phyloP scores from a whole-genome alignment of 345 rosid species.

The Lepidium didymum region DNA sequence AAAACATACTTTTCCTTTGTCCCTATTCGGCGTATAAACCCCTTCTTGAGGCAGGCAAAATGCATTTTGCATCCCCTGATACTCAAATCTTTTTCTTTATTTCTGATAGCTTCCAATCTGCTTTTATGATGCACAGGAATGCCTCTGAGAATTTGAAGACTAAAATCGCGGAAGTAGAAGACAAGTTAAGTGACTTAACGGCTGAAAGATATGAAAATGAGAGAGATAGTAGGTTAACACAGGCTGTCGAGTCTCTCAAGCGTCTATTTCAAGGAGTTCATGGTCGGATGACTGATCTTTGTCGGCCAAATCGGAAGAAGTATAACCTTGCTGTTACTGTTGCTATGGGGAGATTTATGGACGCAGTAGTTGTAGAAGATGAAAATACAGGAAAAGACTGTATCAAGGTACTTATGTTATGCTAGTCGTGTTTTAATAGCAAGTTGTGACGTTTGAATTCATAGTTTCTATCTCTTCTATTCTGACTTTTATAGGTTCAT shows the following conservation, averaged over 20 bases:
- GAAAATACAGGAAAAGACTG: constrained; percentile 94
- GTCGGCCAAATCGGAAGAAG: constrained; percentile 86
- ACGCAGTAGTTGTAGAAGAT: constrained; percentile 95
- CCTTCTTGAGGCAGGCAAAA: constrained; percentile 7
- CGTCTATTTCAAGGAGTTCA: constrained; percentile 92
- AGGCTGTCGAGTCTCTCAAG: constrained; percentile 88
- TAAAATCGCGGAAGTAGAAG: constrained; percentile 69
- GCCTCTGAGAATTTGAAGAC: constrained; percentile 69
- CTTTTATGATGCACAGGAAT: constrained; percentile 40
- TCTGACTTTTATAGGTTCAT: not conserved
- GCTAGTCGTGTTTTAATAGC: constrained; percentile 12
- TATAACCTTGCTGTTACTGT: constrained; percentile 97
- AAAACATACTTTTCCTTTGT: not conserved
- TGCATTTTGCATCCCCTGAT: not conserved
- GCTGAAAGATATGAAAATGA: constrained; percentile 92
- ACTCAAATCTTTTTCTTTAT: not conserved
- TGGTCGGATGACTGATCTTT: constrained; percentile 96
- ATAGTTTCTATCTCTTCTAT: not conserved
- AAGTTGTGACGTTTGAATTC: not conserved
- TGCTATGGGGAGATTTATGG: constrained; percentile 99
- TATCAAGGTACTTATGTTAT: constrained; percentile 60
- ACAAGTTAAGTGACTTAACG: constrained; percentile 75
- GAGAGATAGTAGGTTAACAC: constrained; percentile 80
- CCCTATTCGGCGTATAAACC: not conserved
- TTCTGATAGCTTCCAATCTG: not conserved